These are phyloP conservation scores for Huntiella omanensis DNA, from an alignment of 2,329 filamentous ascomycete genomes.

Conservation along the genomic window DNA sequence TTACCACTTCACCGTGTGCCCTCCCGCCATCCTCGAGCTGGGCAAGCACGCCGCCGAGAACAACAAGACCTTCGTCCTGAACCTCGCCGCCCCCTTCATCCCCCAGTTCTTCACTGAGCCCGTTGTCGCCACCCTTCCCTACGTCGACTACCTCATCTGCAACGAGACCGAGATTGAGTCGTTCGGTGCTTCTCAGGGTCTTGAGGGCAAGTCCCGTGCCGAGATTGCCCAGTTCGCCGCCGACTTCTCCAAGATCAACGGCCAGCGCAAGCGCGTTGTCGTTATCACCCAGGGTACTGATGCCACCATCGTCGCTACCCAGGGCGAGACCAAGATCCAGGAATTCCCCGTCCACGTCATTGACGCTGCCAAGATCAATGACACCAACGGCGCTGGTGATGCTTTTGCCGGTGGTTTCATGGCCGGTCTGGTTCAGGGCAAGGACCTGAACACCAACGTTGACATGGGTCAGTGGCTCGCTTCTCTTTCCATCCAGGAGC, in stretches of 20 bases:
- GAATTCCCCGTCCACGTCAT: constrained; percentile 71
- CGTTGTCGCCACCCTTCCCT: constrained; percentile 66
- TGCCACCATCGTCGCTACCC: constrained; percentile 68
- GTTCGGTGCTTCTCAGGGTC: constrained; percentile 66
- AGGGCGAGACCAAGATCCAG: constrained; percentile 50
- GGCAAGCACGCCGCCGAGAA: constrained; percentile 74
- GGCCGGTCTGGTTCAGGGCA: constrained; percentile 73
- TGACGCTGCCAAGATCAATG: constrained; percentile 59
- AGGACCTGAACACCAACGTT: constrained; percentile 57
- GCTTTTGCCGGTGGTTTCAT: constrained; percentile 91
- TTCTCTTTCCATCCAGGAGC: constrained; percentile 78
- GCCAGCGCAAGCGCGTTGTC: constrained; percentile 61
- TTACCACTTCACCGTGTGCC: constrained; percentile 93
- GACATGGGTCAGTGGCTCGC: constrained; percentile 97
- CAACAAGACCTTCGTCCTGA: constrained; percentile 85
- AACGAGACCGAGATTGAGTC: constrained; percentile 90
- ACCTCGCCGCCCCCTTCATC: constrained; percentile 90
- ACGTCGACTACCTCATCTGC: constrained; percentile 91
- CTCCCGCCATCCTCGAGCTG: constrained; percentile 73
- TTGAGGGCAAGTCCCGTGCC: constrained; percentile 58
- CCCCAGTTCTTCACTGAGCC: constrained; percentile 94
- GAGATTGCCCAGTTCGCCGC: constrained; percentile 75
- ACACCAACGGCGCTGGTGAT: constrained; percentile 93
- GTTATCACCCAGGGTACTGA: constrained; percentile 92
- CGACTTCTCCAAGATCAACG: constrained; percentile 82